Evolutionary conservation across 2,329 filamentous ascomycete species (phyloP).

Genomic region (Fusarium nematophilum): DNA sequence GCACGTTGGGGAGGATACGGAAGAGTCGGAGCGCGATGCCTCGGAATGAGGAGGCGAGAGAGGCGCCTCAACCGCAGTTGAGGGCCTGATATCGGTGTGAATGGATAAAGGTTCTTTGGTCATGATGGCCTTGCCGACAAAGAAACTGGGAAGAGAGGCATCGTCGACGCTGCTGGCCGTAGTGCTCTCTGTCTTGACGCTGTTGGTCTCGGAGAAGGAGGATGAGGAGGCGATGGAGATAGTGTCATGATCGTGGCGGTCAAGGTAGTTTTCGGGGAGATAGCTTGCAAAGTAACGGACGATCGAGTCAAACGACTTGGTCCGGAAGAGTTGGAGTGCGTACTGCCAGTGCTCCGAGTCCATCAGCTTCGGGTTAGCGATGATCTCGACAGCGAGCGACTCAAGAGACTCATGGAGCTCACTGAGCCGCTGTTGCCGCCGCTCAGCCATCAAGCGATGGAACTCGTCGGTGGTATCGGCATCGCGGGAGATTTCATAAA

Average conservation of each 20-base stretch:
- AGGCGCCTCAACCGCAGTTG: conserved; percentile 40
- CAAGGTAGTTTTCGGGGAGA: conserved; percentile 61
- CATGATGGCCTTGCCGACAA: conserved; percentile 56
- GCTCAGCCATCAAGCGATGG: conserved; percentile 63
- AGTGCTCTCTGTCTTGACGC: conserved; percentile 51
- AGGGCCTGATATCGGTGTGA: conserved; percentile 39
- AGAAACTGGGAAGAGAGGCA: conserved; percentile 53
- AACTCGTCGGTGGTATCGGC: conserved; percentile 65
- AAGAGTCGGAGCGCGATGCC: conserved; percentile 59
- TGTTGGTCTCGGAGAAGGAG: conserved; percentile 53
- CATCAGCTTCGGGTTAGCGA: conserved; percentile 68
- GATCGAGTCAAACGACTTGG: conserved; percentile 69
- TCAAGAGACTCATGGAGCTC: conserved; percentile 68
- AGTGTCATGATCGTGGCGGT: conserved; percentile 51
- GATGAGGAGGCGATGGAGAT: conserved; percentile 50
- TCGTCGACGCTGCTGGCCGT: conserved; percentile 54
- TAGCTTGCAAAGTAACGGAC: conserved; percentile 71
- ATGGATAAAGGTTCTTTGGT: conserved; percentile 57
- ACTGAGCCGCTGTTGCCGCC: conserved; percentile 64
- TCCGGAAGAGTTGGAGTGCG: conserved; percentile 69
- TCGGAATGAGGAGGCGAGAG: conserved; percentile 61
- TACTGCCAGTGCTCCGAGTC: conserved; percentile 69
- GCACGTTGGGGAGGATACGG: conserved; percentile 52
- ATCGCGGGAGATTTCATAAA: conserved; percentile 66
- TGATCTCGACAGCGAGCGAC: conserved; percentile 69